Evolutionary conservation across 2,329 filamentous ascomycete genomes (phyloP).

Genomic region (Bipolaris victoriae): DNA sequence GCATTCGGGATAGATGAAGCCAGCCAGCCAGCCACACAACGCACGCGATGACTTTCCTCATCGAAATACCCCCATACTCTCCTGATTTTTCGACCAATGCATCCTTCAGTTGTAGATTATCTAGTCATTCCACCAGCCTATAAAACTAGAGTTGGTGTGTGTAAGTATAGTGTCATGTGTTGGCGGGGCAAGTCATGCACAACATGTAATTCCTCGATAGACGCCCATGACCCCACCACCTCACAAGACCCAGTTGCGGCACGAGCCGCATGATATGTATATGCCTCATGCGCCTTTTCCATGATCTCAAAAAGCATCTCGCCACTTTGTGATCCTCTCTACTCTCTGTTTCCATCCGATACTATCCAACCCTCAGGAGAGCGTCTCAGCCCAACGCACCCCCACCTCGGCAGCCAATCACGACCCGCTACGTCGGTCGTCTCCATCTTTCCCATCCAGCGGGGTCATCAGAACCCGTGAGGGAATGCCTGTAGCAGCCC

Average conservation of each 20-base stretch:
- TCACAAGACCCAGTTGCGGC: conserved; percentile 19
- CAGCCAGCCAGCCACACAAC: not conserved
- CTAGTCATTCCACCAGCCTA: not conserved
- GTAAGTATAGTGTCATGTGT: not conserved
- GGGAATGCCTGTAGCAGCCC: conserved; percentile 40
- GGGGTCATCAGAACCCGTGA: conserved; percentile 42
- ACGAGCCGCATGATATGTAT: conserved; percentile 22
- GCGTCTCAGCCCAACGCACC: conserved; percentile 35
- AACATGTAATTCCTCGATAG: conserved; percentile 1
- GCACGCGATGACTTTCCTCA: not conserved
- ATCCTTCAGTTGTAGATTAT: too few relatives aligned
- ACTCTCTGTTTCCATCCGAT: conserved; percentile 30
- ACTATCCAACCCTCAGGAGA: conserved; percentile 31
- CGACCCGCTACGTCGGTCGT: conserved; percentile 44
- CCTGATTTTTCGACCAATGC: not conserved
- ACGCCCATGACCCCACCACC: conserved; percentile 10
- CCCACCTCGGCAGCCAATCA: conserved; percentile 43
- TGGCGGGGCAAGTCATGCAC: conserved; percentile 9
- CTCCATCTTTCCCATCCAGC: conserved; percentile 30
- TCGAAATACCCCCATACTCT: not conserved
- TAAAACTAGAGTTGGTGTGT: not conserved
- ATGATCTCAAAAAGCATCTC: conserved; percentile 8
- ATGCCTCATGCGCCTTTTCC: conserved; percentile 16
- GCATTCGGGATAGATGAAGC: not conserved
- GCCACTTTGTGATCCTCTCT: conserved; percentile 35